Conservation (phyloP, 345 rosid genomes). For the Barbarea vulgaris region DNA sequence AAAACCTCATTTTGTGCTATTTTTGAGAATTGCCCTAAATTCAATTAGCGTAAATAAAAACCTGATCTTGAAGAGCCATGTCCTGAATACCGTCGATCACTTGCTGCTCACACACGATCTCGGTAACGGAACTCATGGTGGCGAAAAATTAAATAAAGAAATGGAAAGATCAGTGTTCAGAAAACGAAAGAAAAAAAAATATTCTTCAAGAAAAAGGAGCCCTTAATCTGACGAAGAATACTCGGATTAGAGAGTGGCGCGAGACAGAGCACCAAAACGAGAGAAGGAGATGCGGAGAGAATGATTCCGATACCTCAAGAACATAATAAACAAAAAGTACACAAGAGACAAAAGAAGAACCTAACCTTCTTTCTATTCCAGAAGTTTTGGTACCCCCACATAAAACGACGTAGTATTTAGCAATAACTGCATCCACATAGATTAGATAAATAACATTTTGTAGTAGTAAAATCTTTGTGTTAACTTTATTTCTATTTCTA, state of each 20-base stretch:
- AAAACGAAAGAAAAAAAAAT: not conserved
- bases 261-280: conserved; percentile 1
- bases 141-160: not conserved
- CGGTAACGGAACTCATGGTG: conserved; percentile 44
- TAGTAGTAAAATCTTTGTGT: no score
- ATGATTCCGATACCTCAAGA: conserved; percentile 31
- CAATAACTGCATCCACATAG: no score
- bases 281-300: conserved; percentile 26
- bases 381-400: not conserved
- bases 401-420: not conserved
- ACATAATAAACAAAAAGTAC: not conserved
- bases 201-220: not conserved
- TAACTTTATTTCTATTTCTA: no score
- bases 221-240: conserved; percentile 7
- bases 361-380: not conserved
- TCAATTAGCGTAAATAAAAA: conserved; percentile 9
- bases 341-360: not conserved
- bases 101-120: conserved; percentile 41
- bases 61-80: conserved; percentile 40
- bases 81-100: conserved; percentile 30
- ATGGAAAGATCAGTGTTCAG: conserved; percentile 12
- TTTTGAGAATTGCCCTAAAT: no score
- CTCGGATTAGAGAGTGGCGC: not conserved
- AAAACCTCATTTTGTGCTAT: no score
- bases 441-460: no score